phyloP scores from a whole-genome alignment of 495 filamentous ascomycete genomes.

The Terfezia boudieri region DNA sequence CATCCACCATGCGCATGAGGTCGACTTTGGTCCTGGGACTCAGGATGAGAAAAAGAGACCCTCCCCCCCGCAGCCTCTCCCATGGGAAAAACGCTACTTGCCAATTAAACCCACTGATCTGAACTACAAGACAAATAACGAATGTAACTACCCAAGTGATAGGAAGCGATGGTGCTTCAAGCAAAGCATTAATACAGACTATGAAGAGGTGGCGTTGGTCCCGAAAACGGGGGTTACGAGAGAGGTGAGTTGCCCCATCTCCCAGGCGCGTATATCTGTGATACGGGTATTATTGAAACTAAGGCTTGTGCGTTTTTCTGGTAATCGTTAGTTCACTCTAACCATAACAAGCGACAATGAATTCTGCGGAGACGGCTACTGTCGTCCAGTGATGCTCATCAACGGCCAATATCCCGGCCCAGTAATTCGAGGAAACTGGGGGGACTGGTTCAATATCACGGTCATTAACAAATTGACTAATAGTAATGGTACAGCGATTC shows the following conservation, averaged over 20 bases:
- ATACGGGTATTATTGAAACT: background rate
- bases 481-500: conserved; percentile 22
- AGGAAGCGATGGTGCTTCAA: background rate
- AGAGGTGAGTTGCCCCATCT: background rate
- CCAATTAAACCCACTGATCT: too few relatives aligned
- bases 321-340: conserved; percentile 1
- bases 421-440: conserved; percentile 18
- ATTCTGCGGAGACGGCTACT: conserved; percentile 11
- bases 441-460: conserved; percentile 13
- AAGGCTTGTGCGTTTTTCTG: background rate
- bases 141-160: too few relatives aligned
- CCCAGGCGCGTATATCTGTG: background rate
- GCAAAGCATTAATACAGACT: conserved; percentile 3
- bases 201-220: background rate
- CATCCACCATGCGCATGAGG: too few relatives aligned
- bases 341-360: conserved; percentile 1
- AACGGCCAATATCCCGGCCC: conserved; percentile 15
- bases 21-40: too few relatives aligned
- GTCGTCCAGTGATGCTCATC: conserved; percentile 6
- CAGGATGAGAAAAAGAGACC: too few relatives aligned
- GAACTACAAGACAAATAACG: too few relatives aligned
- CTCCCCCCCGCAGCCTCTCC: too few relatives aligned
- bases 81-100: too few relatives aligned
- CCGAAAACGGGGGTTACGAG: background rate
- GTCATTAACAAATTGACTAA: conserved; percentile 18